Evolutionary conservation across 1,139 yeast species (phyloP).

Genomic region (Lodderomyces margitis): DNA sequence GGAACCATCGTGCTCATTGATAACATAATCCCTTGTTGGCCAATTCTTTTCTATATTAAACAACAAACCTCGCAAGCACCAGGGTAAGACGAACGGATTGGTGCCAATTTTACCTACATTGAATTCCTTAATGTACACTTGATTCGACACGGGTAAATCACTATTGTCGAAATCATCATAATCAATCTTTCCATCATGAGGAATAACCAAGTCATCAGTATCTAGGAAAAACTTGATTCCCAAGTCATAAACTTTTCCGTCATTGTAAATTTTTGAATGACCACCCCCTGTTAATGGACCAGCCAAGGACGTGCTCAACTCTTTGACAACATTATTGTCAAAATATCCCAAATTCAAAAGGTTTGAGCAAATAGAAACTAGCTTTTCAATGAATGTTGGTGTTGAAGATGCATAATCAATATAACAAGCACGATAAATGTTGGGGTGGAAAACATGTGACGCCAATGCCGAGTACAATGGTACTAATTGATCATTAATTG

Average conservation of each 20-base stretch:
- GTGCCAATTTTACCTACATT: slow-evolving; percentile 60
- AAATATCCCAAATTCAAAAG: slow-evolving; percentile 64
- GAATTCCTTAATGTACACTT: slow-evolving; percentile 58
- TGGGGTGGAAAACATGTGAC: slow-evolving; percentile 82
- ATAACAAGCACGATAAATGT: slow-evolving; percentile 83
- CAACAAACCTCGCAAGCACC: slow-evolving; percentile 85
- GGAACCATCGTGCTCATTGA: slow-evolving; percentile 23
- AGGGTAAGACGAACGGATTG: slow-evolving; percentile 85
- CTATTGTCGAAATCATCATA: slow-evolving; percentile 11
- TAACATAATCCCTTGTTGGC: slow-evolving; percentile 35
- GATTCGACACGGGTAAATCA: slow-evolving; percentile 36
- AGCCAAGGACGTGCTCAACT: slow-evolving; percentile 76
- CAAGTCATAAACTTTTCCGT: slow-evolving; percentile 77
- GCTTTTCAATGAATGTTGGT: slow-evolving; percentile 45
- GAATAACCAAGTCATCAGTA: slow-evolving; percentile 60
- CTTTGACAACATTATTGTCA: slow-evolving; percentile 77
- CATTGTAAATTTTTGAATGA: slow-evolving; percentile 86
- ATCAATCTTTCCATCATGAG: slow-evolving; percentile 20
- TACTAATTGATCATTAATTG: slow-evolving; percentile 87
- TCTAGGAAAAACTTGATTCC: slow-evolving; percentile 75
- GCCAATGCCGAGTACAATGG: slow-evolving; percentile 89
- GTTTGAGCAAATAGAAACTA: slow-evolving; percentile 48
- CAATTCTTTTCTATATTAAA: slow-evolving; percentile 60
- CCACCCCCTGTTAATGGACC: slow-evolving; percentile 96
- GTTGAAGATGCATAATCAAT: slow-evolving; percentile 64